Percentiles rank a stretch among this genome's conserved stretches.
Conservation (phyloP, 306 rosid species). For the Acmispon strigosus region DNA sequence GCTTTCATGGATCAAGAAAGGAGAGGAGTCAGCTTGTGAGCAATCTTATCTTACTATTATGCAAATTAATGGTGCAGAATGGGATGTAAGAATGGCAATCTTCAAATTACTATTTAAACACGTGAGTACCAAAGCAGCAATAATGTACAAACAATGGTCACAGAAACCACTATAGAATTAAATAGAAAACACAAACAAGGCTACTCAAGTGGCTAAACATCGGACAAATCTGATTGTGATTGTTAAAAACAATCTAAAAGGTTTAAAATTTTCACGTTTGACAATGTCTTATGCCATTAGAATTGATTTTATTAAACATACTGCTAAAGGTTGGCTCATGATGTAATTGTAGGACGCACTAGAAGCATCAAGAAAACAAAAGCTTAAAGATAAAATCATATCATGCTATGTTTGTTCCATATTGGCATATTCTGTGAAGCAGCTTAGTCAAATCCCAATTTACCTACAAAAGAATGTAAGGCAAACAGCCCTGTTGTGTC, state of each 20-base stretch:
- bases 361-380: not conserved
- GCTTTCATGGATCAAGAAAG: slow-evolving; percentile 15
- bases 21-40: not conserved
- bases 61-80: not conserved
- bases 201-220: not conserved
- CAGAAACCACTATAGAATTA: not conserved
- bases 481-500: not conserved
- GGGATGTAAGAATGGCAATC: not conserved
- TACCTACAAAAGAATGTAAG: not conserved
- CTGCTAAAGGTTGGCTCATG: not conserved
- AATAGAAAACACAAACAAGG: not conserved
- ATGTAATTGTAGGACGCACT: not conserved
- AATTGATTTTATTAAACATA: not conserved
- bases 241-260: not conserved
- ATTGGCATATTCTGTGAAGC: not conserved
- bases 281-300: not conserved
- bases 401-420: not conserved
- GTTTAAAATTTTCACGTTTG: not conserved
- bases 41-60: not conserved
- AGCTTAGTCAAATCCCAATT: not conserved
- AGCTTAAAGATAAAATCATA: not conserved
- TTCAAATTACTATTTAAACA: not conserved
- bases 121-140: not conserved
- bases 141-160: not conserved
- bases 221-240: not conserved